Conservation (phyloP, 78 protist genomes). For the Planoprotostelium fungivorum region DNA sequence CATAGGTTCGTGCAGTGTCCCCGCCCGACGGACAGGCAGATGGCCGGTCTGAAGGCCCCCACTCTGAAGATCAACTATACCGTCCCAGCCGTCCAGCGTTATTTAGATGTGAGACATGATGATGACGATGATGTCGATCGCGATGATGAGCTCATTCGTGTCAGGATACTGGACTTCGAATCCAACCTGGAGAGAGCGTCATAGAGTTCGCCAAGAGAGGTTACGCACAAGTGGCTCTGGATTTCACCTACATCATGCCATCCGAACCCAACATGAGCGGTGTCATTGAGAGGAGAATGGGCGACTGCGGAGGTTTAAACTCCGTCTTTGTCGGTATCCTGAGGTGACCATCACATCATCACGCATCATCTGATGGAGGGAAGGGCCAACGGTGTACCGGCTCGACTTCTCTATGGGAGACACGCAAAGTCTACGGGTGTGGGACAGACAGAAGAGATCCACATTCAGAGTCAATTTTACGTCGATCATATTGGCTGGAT, state of each 20-base stretch:
- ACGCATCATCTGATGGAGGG: no score
- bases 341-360: background rate
- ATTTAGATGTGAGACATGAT: background rate
- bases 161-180: background rate
- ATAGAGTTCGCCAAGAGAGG: background rate
- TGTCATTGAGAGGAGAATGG: background rate
- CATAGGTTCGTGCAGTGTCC: background rate
- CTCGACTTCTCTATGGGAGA: background rate
- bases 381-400: background rate
- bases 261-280: background rate
- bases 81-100: background rate
- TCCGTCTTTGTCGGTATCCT: background rate
- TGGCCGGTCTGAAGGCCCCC: background rate
- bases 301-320: background rate
- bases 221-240: background rate
- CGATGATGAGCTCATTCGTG: background rate
- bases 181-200: background rate
- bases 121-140: background rate
- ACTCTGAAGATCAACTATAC: background rate
- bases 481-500: background rate
- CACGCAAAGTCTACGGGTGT: background rate
- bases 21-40: background rate
- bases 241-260: background rate
- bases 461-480: background rate
- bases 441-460: background rate